Base-by-base conservation (phyloP, 192 early-diverging fungal species). In the Haplosporangium gracile region DNA sequence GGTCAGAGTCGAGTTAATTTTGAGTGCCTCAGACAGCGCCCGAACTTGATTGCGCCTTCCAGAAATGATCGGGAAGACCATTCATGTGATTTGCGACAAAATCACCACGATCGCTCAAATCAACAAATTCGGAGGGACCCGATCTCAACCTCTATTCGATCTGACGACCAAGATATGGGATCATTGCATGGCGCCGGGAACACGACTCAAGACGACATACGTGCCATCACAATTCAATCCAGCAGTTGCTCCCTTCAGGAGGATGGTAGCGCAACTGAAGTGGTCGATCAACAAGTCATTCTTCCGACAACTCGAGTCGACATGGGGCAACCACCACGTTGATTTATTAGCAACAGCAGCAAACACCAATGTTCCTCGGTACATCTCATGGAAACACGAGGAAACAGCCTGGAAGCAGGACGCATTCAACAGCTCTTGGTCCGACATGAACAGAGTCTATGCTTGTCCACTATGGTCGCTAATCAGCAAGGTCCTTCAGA, bases 221-320 rank as follows among this genome's bases (percentile, higher is more conserved):
- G n/a, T n/a, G n/a, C n/a, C n/a, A 20, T 82, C 81, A 70, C 26
- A 42, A 38, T 76, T 82, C 75, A 82, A 82, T 65, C 81, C 81
- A 82, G 75, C 81, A 42, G 81, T 77, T 36, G 68, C 81, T 6
- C 81, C 81, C 16, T 76, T 68, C 4, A 34, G 68, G 38, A 15
- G 40, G 39, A 39, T 71, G 32, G 13, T 15, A 3, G 36, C 20
- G 29, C 80, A 81, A 53, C 29, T 81, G 80, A 74, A 81, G 39
- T 81, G 80, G 80, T 70, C 55, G 57, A 73, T 72, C 70, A 68
- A 13, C 60, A 43, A 73, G 20, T n/a, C 45, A 2, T 82, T 72
- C 49, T 77, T 73, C 53, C 24, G 68, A 10, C 13, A 77, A 36
- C 68, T 82, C 24, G 70, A 73, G 18, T 39, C 40, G 24, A 29